Base-by-base conservation (phyloP, 306 rosid species). In the Benincasa hispida region DNA sequence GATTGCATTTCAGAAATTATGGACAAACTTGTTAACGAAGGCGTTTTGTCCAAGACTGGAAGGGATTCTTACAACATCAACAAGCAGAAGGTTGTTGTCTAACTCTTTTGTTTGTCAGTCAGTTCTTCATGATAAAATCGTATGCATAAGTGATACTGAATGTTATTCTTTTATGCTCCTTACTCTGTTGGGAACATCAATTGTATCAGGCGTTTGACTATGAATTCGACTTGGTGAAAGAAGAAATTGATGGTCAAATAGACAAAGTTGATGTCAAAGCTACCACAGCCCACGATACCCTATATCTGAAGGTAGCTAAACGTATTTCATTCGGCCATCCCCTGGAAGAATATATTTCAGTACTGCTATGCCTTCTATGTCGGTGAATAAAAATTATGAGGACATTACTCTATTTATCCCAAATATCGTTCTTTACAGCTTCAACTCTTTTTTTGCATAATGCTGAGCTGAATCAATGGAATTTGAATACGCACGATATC, bases 11-110 rank as follows among this genome's bases (percentile, higher is more conserved):
- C 85, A 91, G 97, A 89, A 79, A 91, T 90, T 65, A 83, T 87
- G 91, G 89, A 87, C 50, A 94, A 87, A 82, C 93, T 91, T 74
- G 87, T 83, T 34, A 76, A 63, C 78, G 93, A 94, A 83, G 91
- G 91, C 10, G 59, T 85, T 67, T 82, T 94, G n/a, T 87, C 86
- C 9, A 88, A 86, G 79, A 76, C 78, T 48, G 93, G 95, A 77
- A 82, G 78, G 30, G 97, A 90, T 75, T 72, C 82, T 48, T 91
- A 94, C 72, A 65, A 75, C 57, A 89, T 91, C 78, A 88, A 75
- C 78, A 85, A 72, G 87, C 77, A 84, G 80, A 90, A 87, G 97
- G 97, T 94, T 79, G 70, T n/a, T 35, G 54, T 75, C 28, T 5
- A 21, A 14, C 53, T 48, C 6, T 17, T 48, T 48, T 50, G 9